A percentile compares a stretch with the other conserved stretches of the same genome.
phyloP scores from a whole-genome alignment of 345 rosid species.

The Citrus glauca region DNA sequence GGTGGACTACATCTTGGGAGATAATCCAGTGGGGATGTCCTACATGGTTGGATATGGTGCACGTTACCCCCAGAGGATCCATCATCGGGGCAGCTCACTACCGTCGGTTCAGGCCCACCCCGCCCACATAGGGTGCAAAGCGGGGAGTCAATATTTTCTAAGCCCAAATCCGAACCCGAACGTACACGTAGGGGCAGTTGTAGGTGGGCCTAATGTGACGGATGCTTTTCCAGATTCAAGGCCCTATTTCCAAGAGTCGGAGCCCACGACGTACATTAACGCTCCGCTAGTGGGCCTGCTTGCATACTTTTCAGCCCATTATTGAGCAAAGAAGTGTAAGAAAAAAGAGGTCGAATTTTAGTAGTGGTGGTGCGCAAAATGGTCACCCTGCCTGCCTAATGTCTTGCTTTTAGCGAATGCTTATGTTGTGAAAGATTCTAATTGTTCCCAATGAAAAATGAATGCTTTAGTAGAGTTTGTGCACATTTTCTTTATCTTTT shows the following conservation, averaged over 20 bases:
- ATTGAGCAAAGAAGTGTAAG: constrained; percentile 11
- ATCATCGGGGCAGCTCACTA: constrained; percentile 81
- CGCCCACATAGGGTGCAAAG: constrained; percentile 53
- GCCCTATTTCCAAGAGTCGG: constrained; percentile 75
- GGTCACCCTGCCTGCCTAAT: constrained; percentile 55
- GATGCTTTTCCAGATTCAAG: constrained; percentile 83
- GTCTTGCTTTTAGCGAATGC: not conserved
- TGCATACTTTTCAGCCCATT: constrained; percentile 70
- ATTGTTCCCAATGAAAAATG: constrained; percentile 12
- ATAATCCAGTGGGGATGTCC: constrained; percentile 77
- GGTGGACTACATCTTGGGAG: constrained; percentile 96
- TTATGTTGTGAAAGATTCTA: constrained; percentile 16
- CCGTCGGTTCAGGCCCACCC: constrained; percentile 76
- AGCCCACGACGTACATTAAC: constrained; percentile 96
- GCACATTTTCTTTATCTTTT: not conserved
- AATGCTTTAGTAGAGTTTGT: constrained; percentile 12
- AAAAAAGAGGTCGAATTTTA: not conserved
- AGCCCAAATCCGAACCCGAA: constrained; percentile 83
- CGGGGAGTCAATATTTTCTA: constrained; percentile 56
- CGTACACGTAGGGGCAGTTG: constrained; percentile 70
- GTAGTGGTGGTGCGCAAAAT: constrained; percentile 53
- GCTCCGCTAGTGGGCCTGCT: constrained; percentile 94
- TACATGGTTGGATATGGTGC: constrained; percentile 96
- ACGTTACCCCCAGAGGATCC: constrained; percentile 81
- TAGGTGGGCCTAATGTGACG: constrained; percentile 81